Conservation (phyloP, 768 basidiomycete species). For the Megacollybia marginata region DNA sequence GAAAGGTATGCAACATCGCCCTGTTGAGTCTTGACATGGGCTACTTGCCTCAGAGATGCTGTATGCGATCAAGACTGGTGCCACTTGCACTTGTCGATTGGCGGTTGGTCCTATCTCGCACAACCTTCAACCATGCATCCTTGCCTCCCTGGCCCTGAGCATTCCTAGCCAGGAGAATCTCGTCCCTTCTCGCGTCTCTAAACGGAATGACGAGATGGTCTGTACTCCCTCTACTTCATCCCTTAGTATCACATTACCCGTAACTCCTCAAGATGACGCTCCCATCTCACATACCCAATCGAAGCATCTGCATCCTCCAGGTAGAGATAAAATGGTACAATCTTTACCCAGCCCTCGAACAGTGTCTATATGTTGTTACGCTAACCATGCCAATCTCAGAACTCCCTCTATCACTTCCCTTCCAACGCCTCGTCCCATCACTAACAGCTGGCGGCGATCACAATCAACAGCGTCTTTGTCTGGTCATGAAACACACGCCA, state of each 20-base stretch:
- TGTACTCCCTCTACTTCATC: slow-evolving; percentile 22
- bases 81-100: too few relatives aligned
- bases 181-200: not conserved
- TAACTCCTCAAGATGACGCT: slow-evolving; percentile 24
- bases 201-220: slow-evolving; percentile 6
- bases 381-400: not conserved
- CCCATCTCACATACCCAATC: not conserved
- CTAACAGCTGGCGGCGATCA: not conserved
- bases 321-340: slow-evolving; percentile 23
- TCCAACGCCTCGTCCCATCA: not conserved
- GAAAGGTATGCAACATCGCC: too few relatives aligned
- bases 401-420: not conserved
- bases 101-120: too few relatives aligned
- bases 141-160: slow-evolving; percentile 17
- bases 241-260: slow-evolving; percentile 25
- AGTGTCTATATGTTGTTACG: slow-evolving; percentile 7
- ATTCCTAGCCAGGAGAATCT: slow-evolving; percentile 7
- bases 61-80: too few relatives aligned
- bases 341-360: slow-evolving; percentile 17
- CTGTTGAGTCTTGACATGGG: too few relatives aligned
- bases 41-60: too few relatives aligned
- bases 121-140: too few relatives aligned
- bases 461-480: not conserved
- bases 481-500: not conserved
- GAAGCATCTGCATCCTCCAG: slow-evolving; percentile 1